A percentile compares a stretch with the other conserved stretches of the same genome.
Conservation (phyloP, 164 flowering plant species). For the Hamamelis virginiana region DNA sequence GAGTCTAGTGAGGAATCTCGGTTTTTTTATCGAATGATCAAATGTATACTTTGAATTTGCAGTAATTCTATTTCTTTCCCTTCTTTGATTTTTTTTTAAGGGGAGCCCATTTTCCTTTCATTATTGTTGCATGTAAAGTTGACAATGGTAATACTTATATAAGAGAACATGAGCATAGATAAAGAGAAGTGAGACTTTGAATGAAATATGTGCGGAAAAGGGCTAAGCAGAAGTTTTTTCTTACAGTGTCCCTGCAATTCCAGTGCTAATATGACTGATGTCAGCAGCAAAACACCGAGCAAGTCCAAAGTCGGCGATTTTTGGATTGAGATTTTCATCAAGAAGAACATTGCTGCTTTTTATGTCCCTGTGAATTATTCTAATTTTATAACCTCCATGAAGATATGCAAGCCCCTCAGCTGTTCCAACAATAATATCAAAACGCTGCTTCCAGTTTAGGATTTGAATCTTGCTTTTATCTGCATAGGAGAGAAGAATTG, state of each 20-base stretch:
- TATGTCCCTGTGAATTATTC: constrained; percentile 80
- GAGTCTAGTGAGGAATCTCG: no score
- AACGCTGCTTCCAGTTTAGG: constrained; percentile 61
- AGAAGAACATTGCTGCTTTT: constrained; percentile 76
- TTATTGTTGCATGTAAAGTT: background rate
- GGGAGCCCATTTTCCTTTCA: background rate
- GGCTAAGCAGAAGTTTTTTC: constrained; percentile 11
- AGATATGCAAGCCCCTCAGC: constrained; percentile 80
- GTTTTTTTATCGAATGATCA: no score
- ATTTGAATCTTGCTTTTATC: constrained; percentile 38
- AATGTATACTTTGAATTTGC: no score
- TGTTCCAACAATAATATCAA: constrained; percentile 54
- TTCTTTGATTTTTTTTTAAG: background rate
- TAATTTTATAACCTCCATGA: constrained; percentile 51
- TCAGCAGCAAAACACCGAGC: constrained; percentile 59
- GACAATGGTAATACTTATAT: background rate
- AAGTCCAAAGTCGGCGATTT: constrained; percentile 80
- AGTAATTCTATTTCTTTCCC: background rate
- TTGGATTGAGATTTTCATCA: constrained; percentile 56
- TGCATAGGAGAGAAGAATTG: constrained; percentile 21
- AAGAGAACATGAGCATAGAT: background rate
- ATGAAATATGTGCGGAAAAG: no score
- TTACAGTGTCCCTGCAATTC: constrained; percentile 84
- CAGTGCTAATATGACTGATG: constrained; percentile 71
- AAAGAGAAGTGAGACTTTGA: background rate